Evolutionary conservation across 768 basidiomycete species (phyloP).

Genomic region (Glaciozyma antarctica): DNA sequence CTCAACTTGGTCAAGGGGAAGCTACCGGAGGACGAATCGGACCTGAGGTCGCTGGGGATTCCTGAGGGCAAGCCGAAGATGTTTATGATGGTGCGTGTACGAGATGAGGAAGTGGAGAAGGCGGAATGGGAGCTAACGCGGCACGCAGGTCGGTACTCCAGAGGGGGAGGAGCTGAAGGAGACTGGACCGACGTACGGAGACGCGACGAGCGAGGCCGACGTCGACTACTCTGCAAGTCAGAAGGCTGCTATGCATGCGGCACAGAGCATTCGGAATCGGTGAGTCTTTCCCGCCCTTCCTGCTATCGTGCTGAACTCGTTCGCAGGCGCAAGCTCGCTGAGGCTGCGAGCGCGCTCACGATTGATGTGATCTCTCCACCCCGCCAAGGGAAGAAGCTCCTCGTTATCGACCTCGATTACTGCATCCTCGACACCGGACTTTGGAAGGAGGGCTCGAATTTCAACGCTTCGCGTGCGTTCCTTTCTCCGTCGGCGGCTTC

Average conservation of each 20-base stretch:
- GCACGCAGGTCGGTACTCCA: conserved; percentile 56
- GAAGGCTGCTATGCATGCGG: conserved; percentile 47
- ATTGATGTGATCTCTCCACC: conserved; percentile 53
- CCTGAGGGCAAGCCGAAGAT: conserved; percentile 13
- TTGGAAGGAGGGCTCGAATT: conserved; percentile 5
- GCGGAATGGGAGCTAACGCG: background rate
- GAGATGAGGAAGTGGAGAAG: background rate
- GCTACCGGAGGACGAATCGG: conserved; percentile 62
- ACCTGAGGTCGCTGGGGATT: conserved; percentile 44
- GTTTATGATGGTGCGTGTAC: conserved; percentile 51
- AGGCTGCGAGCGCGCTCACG: conserved; percentile 56
- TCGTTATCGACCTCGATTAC: conserved; percentile 82
- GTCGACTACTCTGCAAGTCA: conserved; percentile 62
- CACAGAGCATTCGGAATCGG: conserved; percentile 66
- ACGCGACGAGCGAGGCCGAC: conserved; percentile 68
- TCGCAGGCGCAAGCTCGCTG: conserved; percentile 55
- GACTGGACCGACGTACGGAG: conserved; percentile 46
- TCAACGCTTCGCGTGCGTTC: conserved; percentile 1
- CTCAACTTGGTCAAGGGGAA: conserved; percentile 76
- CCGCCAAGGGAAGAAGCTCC: conserved; percentile 50
- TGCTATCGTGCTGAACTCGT: background rate
- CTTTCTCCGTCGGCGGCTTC: background rate
- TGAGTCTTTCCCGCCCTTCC: conserved; percentile 21
- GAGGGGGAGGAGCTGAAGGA: conserved; percentile 78
- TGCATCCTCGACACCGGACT: conserved; percentile 46